Percentiles rank a stretch among this genome's conserved stretches.
Conservation (phyloP, 768 basidiomycete genomes). For the Daedaleopsis nitida region DNA sequence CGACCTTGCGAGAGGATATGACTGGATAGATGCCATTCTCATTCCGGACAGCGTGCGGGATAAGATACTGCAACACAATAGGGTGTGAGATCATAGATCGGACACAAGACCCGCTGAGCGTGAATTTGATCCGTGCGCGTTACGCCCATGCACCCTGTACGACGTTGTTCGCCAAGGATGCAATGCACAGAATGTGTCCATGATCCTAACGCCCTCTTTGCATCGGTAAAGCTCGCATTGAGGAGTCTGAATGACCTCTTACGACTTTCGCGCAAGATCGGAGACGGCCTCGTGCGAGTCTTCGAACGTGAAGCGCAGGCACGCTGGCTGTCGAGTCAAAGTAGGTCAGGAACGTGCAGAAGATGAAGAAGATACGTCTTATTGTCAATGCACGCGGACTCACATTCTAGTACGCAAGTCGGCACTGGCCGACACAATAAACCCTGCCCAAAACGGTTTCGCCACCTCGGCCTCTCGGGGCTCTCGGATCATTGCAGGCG, state of each 20-base stretch:
- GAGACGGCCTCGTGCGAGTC: not conserved
- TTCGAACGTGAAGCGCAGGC: not conserved
- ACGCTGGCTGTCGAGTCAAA: conserved; percentile 7
- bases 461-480: not conserved
- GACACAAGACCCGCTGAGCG: conserved; percentile 18
- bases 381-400: conserved; percentile 10
- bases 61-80: conserved; percentile 22
- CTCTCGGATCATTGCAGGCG: too few relatives aligned
- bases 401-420: conserved; percentile 3
- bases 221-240: not conserved
- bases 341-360: conserved; percentile 1
- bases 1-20: conserved; percentile 3
- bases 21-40: conserved; percentile 9
- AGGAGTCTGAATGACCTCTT: not conserved
- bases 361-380: conserved; percentile 5
- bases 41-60: conserved; percentile 9
- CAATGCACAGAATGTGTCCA: not conserved
- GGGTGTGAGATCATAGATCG: conserved; percentile 20
- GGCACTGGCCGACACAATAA: conserved; percentile 12
- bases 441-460: not conserved
- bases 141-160: not conserved
- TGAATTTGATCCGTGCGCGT: conserved; percentile 12
- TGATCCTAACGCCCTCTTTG: not conserved
- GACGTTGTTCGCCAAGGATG: not conserved
- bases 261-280: not conserved